Conservation (phyloP, 2,329 filamentous ascomycete species). For the Claviceps pusilla region DNA sequence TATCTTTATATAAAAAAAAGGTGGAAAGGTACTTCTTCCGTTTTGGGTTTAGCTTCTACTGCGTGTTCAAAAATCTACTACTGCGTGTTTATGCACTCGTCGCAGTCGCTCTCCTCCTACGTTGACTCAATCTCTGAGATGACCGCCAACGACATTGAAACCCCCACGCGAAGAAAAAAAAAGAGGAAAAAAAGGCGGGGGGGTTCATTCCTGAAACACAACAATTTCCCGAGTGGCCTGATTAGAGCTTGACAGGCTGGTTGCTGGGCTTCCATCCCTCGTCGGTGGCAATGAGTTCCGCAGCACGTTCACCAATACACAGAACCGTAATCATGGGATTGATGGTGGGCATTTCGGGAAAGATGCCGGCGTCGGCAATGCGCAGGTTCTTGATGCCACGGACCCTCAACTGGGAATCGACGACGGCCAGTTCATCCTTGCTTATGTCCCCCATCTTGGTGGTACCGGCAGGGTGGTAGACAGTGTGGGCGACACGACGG, state of each 20-base stretch:
- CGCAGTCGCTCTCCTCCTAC: not conserved
- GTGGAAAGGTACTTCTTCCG: too few relatives aligned
- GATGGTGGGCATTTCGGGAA: conserved; percentile 73
- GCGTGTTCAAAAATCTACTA: too few relatives aligned
- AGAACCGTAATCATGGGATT: conserved; percentile 88
- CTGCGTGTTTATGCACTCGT: not conserved
- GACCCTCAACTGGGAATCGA: conserved; percentile 60
- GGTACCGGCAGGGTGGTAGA: conserved; percentile 80
- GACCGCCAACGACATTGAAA: not conserved
- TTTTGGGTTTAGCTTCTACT: too few relatives aligned
- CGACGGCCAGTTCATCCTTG: conserved; percentile 59
- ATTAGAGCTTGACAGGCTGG: conserved; percentile 18
- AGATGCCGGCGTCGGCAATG: conserved; percentile 76
- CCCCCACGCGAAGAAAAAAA: not conserved
- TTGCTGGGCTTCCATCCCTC: conserved; percentile 34
- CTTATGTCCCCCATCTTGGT: conserved; percentile 73
- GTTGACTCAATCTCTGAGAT: not conserved
- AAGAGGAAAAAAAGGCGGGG: not conserved
- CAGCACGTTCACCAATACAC: conserved; percentile 67
- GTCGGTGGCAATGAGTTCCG: conserved; percentile 62
- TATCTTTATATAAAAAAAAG: too few relatives aligned
- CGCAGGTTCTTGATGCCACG: conserved; percentile 57
- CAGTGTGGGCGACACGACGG: conserved; percentile 66
- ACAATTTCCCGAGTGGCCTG: not conserved
- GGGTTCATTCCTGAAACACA: too few relatives aligned